Percentiles rank a stretch among this genome's conserved stretches.
Conservation (phyloP, 352 stramenopile species). For the Globisporangium polare region DNA sequence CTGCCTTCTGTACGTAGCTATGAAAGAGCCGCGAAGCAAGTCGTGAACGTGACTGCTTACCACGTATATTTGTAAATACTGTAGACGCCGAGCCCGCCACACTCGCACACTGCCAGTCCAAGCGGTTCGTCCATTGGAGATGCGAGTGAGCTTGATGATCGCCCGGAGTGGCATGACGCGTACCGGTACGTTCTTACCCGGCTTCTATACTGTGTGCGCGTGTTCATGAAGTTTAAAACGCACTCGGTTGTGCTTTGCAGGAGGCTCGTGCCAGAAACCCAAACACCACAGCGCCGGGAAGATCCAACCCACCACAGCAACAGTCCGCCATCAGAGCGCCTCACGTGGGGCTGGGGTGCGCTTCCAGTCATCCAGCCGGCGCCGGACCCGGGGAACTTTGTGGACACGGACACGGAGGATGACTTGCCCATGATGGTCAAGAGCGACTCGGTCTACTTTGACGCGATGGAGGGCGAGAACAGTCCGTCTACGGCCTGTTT, state of each 20-base stretch:
- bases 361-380: constrained; percentile 34
- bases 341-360: constrained; percentile 52
- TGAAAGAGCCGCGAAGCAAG: background rate
- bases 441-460: constrained; percentile 74
- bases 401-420: constrained; percentile 19
- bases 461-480: constrained; percentile 50
- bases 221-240: no score
- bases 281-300: constrained; percentile 8
- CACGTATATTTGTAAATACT: background rate
- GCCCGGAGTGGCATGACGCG: constrained; percentile 27
- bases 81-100: background rate
- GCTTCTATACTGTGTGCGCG: no score
- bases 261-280: constrained; percentile 9
- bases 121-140: constrained; percentile 2
- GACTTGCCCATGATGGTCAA: constrained; percentile 53
- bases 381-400: background rate
- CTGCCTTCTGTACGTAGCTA: background rate
- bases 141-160: background rate
- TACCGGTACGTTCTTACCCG: constrained; percentile 26
- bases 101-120: constrained; percentile 5
- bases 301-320: background rate
- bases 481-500: constrained; percentile 2
- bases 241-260: no score
- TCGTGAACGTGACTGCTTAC: background rate
- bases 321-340: constrained; percentile 24